Percentiles rank a stretch among this genome's conserved stretches.
phyloP scores from a whole-genome alignment of 208 protist genomes.

The Trypanosoma lewisi region DNA sequence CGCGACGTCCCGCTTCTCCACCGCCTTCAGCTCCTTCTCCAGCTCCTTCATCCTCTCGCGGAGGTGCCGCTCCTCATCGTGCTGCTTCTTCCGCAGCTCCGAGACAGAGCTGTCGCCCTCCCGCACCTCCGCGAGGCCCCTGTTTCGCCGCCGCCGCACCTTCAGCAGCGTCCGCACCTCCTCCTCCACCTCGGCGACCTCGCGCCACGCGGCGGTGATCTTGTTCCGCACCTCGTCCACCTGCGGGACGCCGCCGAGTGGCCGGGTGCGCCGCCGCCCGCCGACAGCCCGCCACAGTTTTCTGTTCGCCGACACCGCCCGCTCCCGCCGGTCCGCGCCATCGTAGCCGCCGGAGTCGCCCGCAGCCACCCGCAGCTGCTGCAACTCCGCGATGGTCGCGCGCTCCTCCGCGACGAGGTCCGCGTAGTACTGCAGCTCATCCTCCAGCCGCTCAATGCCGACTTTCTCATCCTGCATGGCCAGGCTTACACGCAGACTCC shows the following conservation, averaged over 20 bases:
- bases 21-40: constrained; percentile 40
- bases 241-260: constrained; percentile 41
- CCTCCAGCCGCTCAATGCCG: constrained; percentile 2
- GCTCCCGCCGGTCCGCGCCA: constrained; percentile 21
- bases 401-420: constrained; percentile 36
- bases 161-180: constrained; percentile 62
- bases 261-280: constrained; percentile 19
- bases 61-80: constrained; percentile 40
- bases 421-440: constrained; percentile 7
- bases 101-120: constrained; percentile 36
- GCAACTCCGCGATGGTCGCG: constrained; percentile 27
- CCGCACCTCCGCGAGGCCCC: constrained; percentile 48
- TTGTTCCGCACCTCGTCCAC: constrained; percentile 70
- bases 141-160: constrained; percentile 49
- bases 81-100: constrained; percentile 42
- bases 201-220: constrained; percentile 40
- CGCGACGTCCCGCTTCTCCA: constrained; percentile 55
- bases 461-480: not conserved
- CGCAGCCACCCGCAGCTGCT: constrained; percentile 29
- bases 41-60: constrained; percentile 44
- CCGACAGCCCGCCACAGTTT: constrained; percentile 37
- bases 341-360: constrained; percentile 9
- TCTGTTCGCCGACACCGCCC: constrained; percentile 39
- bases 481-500: too few species aligned
- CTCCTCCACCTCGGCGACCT: constrained; percentile 46